Conservation (phyloP, 306 rosid species). For the Rosa multiflora region DNA sequence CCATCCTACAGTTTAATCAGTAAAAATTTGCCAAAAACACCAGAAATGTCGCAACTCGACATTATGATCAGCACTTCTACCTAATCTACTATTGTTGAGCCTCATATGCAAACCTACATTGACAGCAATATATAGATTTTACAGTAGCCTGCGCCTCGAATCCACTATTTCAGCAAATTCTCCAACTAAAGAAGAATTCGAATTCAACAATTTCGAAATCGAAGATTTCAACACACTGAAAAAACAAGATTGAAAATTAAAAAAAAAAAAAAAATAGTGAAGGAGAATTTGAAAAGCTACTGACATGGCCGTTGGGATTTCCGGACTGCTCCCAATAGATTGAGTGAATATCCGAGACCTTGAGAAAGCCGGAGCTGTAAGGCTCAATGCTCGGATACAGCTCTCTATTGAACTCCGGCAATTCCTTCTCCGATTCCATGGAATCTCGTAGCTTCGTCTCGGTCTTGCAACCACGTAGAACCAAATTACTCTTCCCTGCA, state of each 20-base stretch:
- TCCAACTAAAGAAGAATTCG: background rate
- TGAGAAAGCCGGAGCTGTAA: slow-evolving; percentile 59
- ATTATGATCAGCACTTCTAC: background rate
- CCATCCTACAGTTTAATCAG: background rate
- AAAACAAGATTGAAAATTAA: background rate
- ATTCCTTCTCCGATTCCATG: slow-evolving; percentile 61
- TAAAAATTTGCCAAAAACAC: background rate
- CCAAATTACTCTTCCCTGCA: slow-evolving; percentile 41
- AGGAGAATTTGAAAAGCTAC: slow-evolving; percentile 25
- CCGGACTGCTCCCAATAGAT: slow-evolving; percentile 97
- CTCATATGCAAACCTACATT: background rate
- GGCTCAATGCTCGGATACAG: slow-evolving; percentile 67
- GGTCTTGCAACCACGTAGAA: slow-evolving; percentile 39
- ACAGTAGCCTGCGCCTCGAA: background rate
- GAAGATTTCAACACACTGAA: background rate
- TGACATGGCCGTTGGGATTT: slow-evolving; percentile 79
- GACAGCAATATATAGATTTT: background rate
- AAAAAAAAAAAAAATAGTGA: background rate
- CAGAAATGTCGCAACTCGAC: background rate
- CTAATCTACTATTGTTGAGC: background rate
- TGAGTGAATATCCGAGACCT: slow-evolving; percentile 77
- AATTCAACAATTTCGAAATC: background rate
- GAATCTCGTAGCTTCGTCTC: slow-evolving; percentile 28
- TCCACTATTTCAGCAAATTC: background rate
- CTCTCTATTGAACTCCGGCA: slow-evolving; percentile 40